Evolutionary conservation across 345 rosid species (phyloP).

Genomic region (Eucalyptus grandis): DNA sequence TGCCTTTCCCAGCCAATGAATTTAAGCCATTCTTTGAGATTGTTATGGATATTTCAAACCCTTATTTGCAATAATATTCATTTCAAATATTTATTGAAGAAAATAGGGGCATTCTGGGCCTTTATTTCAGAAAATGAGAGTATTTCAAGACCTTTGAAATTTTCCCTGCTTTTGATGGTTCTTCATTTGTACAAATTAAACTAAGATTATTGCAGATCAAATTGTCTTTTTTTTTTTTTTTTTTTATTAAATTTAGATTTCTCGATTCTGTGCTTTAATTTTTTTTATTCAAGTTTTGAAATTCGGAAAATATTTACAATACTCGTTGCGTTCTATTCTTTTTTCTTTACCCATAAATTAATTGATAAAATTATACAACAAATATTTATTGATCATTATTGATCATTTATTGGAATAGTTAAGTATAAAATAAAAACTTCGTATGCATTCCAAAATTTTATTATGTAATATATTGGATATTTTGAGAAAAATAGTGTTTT

Average conservation of each 20-base stretch:
- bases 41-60: no score
- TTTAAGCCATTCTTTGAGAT: no score
- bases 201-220: neutral
- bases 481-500: neutral
- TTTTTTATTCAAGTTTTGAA: neutral
- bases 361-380: neutral
- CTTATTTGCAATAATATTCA: no score
- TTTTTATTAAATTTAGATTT: neutral
- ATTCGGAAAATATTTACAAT: neutral
- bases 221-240: neutral
- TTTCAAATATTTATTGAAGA: no score
- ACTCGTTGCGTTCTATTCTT: neutral
- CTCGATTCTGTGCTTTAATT: neutral
- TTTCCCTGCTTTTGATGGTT: neutral
- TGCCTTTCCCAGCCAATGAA: no score
- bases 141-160: no score
- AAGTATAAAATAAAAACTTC: neutral
- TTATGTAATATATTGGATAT: neutral
- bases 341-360: neutral
- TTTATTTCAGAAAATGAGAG: no score
- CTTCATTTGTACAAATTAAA: neutral
- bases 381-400: neutral
- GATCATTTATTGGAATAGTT: neutral
- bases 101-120: accelerated
- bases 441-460: neutral